These are phyloP conservation scores for Rutidosis leptorrhynchoides DNA, from an alignment of 129 eudicot species.

Conservation along the genomic window DNA sequence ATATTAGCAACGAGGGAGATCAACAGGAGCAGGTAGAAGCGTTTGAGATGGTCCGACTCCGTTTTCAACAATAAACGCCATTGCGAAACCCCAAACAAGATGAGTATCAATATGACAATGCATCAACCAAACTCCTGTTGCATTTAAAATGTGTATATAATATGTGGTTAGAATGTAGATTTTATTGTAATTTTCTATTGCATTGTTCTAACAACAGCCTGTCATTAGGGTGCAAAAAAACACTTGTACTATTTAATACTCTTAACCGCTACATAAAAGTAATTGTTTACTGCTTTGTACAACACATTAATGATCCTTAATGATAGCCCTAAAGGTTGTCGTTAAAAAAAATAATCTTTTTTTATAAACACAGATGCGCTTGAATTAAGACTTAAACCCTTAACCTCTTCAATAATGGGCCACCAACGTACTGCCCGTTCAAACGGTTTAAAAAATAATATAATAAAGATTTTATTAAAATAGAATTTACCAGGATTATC, in stretches of 20 bases:
- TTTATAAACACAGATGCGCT: no score
- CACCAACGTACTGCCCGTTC: not conserved
- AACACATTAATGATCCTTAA: no score
- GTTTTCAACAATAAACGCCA: constrained; percentile 51
- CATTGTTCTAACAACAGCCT: no score
- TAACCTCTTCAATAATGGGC: not conserved
- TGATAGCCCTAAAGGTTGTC: no score
- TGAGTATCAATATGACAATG: constrained; percentile 63
- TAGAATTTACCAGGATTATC: constrained; percentile 53
- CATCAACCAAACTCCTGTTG: constrained; percentile 66
- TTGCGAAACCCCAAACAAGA: constrained; percentile 56
- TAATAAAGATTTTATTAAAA: no score
- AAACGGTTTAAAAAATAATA: not conserved
- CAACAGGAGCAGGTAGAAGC: constrained; percentile 38
- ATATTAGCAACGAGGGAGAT: constrained; percentile 46
- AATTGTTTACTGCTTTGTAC: no score
- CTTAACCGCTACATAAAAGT: no score
- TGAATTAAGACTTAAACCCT: not conserved
- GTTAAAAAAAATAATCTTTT: no score
- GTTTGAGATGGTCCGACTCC: constrained; percentile 48
- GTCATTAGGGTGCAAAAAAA: no score
- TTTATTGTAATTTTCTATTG: no score
- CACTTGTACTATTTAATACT: no score
- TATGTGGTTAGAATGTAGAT: no score
- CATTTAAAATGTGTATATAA: not conserved